Base-by-base conservation (phyloP, 768 basidiomycete genomes). In the Omphalotus guepiniiformis region DNA sequence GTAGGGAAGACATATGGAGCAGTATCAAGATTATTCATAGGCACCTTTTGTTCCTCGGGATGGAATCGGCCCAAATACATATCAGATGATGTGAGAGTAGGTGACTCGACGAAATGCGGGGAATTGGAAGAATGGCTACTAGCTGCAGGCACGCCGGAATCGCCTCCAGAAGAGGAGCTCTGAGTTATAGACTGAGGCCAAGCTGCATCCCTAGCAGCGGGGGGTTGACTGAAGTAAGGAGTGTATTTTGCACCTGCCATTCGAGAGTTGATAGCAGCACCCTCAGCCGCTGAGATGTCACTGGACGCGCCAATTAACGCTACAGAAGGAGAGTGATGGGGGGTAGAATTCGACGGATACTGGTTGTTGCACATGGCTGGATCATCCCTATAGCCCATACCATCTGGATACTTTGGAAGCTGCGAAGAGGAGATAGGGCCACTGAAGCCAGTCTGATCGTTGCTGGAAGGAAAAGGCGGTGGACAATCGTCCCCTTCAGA, bases 1-100 rank as follows among this genome's bases (percentile, higher is more conserved):
- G 69, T 71, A 12, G 81, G 70, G 61, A 81, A 83, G 44, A 79
- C 69, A 58, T 85, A 83, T 12, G 79, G 73, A 9, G 76, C 67
- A 19, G 73, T 63, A 51, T 82, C 76, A 51, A 85, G 61, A 52
- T 65, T 70, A 53, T 69, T 74, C 48, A 82, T 53, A 34, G 72
- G 56, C 21, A 74, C 56, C 58, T 85, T 85, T 55, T 79, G 75
- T 45, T 84, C 83, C 34, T 83, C 83, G 21, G 61, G 62, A 45
- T 68, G 62, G 51, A 69, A 72, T 42, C 78, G 72, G 47, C 71
- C 59, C 58, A 76, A 80, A 27, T 63, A 49, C 57, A 80, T 69
- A 47, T 79, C 76, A 12, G 71, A 57, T 25, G 44, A 63, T 15
- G 74, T 70, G 38, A 72, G 45, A 53, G 76, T 76, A 38, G 83